A percentile compares a stretch with the other conserved stretches of the same genome.
phyloP scores from a whole-genome alignment of 352 stramenopile species.

The Elongisporangium anandrum region DNA sequence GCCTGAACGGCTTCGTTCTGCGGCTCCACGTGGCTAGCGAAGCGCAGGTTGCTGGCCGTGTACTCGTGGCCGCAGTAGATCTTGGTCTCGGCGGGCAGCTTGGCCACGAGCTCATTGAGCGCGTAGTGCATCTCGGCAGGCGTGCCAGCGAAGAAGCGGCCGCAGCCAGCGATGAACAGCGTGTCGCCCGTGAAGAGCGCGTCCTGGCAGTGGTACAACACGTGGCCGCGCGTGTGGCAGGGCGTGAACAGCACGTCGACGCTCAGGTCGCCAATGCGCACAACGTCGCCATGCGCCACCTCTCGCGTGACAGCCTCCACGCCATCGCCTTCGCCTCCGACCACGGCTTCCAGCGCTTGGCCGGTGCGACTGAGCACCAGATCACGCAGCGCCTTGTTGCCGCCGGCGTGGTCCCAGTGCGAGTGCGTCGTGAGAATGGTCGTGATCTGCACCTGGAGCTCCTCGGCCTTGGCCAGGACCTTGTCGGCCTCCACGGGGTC shows the following conservation, averaged over 20 bases:
- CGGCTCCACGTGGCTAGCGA: constrained; percentile 87
- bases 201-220: constrained; percentile 65
- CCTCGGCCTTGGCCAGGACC: constrained; percentile 59
- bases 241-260: constrained; percentile 80
- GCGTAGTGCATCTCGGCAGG: constrained; percentile 83
- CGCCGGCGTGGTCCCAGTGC: constrained; percentile 89
- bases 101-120: constrained; percentile 73
- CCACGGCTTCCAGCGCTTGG: constrained; percentile 42
- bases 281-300: constrained; percentile 59
- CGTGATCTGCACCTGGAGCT: constrained; percentile 62
- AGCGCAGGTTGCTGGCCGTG: constrained; percentile 86
- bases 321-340: constrained; percentile 64
- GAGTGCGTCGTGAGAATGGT: constrained; percentile 90
- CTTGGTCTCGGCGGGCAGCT: constrained; percentile 58
- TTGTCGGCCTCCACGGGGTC: constrained; percentile 86
- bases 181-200: constrained; percentile 91
- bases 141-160: constrained; percentile 81
- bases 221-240: constrained; percentile 91
- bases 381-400: constrained; percentile 69
- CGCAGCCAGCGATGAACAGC: constrained; percentile 89
- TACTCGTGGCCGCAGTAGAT: constrained; percentile 94
- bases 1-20: constrained; percentile 64
- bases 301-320: constrained; percentile 52
- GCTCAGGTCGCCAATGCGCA: constrained; percentile 58
- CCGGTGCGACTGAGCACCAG: constrained; percentile 31